Base-by-base conservation (phyloP, 257 asterid species). In the Solanum peruvianum region DNA sequence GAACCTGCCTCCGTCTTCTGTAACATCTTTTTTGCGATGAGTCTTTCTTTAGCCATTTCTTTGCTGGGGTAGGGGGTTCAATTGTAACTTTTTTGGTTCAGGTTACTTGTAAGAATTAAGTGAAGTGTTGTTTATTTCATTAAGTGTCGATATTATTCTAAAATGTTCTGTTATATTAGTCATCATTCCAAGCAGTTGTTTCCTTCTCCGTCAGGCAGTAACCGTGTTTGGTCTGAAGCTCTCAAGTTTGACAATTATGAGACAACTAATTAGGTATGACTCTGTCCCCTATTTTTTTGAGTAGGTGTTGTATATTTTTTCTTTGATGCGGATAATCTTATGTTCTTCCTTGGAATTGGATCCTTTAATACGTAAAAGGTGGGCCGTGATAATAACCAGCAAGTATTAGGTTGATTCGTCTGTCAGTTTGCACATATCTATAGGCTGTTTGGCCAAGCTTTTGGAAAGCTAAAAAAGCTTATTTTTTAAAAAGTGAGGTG, bases 161-260 rank as follows among this genome's bases (percentile, higher is more conserved):
- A 44, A n/a, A 31, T 49, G 72, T 25, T 18, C 35, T 56, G 71
- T 76, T 20, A 66, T 84, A 33, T 66, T 87, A 84, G 39, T 47
- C 44, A 27, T 80, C 44, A 20, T 47, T 80, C 11, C 44, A 47
- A 80, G 67, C 67, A 80, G 29, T 71, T 71, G 49, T 33, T 69
- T 88, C 88, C 56, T 84, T 82, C 83, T 77, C 20, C 33, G 89
- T 89, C 97, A 95, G 98, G 97, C 89, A 66, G 92, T 90, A 62
- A 77, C 94, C 76, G 58, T 89, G 86, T 93, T 94, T 90, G 99
- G 99, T 90, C 87, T 96, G 94, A 95, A 93, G 96, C 92, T 96
- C 89, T 92, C 98, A 83, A 93, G 98, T 89, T 91, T 96, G 93
- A 93, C 98, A 69, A 92, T 96, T 83, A 93, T 92, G 95, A 93